Conservation (phyloP, 768 basidiomycete genomes). For the Mycena metata region DNA sequence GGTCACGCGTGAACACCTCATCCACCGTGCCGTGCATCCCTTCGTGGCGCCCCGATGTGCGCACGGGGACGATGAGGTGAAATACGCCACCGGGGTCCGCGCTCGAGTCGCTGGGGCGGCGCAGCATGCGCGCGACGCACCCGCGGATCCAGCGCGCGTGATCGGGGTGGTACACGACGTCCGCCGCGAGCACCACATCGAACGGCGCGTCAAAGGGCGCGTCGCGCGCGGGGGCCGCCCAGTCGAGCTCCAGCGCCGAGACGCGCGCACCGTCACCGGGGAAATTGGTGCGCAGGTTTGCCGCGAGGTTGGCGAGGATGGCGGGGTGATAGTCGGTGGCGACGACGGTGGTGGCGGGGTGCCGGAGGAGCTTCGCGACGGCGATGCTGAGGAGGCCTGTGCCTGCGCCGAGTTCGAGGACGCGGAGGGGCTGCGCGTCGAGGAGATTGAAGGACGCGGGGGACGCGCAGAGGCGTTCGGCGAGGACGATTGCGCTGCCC, state of each 20-base stretch:
- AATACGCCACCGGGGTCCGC: slow-evolving; percentile 62
- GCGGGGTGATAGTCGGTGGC: slow-evolving; percentile 86
- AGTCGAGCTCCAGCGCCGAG: slow-evolving; percentile 69
- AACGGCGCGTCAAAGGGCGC: slow-evolving; percentile 56
- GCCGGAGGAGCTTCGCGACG: slow-evolving; percentile 60
- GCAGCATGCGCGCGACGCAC: slow-evolving; percentile 69
- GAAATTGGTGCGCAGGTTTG: slow-evolving; percentile 72
- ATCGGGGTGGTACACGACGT: slow-evolving; percentile 80
- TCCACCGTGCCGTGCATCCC: slow-evolving; percentile 70
- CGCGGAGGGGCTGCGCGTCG: slow-evolving; percentile 47
- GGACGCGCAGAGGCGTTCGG: slow-evolving; percentile 68
- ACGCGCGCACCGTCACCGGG: slow-evolving; percentile 46
- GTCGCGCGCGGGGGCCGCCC: slow-evolving; percentile 62
- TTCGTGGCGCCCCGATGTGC: slow-evolving; percentile 74
- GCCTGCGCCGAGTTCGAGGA: slow-evolving; percentile 89
- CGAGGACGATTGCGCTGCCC: slow-evolving; percentile 82
- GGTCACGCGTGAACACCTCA: slow-evolving; percentile 57
- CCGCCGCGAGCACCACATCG: slow-evolving; percentile 82
- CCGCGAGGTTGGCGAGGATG: slow-evolving; percentile 76
- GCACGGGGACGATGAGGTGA: slow-evolving; percentile 80
- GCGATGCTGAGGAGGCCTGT: slow-evolving; percentile 87
- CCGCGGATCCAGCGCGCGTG: slow-evolving; percentile 79
- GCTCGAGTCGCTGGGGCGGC: slow-evolving; percentile 41
- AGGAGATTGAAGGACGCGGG: slow-evolving; percentile 57
- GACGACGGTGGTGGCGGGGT: slow-evolving; percentile 53